Evolutionary conservation across 2,329 filamentous ascomycete genomes (phyloP), one percentile per base, ranked within the genome.

Genomic region (Fusarium sp.): DNA sequence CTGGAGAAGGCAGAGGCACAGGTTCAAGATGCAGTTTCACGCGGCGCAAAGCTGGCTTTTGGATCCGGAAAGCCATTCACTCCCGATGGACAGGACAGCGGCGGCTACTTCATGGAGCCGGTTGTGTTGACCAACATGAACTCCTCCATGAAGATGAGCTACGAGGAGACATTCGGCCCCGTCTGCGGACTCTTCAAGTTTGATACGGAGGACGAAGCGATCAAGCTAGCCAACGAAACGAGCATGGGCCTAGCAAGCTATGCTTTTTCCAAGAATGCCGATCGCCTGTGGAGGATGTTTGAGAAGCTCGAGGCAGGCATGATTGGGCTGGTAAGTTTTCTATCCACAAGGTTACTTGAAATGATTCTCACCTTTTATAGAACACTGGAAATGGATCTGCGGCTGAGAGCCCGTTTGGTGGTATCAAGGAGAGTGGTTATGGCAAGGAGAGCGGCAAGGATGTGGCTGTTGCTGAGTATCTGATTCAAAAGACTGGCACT

Each of bases 41-140:
- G 73, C 25, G 78, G 77, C 2, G 79, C 77, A 1, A 72, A 67
- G 48, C 54, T 81, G 7, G 68, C 54, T 37, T 35, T 58, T 4
- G 54, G 54, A 37, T 58, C 54, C 27, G 54, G 54, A 23, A 58
- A 58, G 20, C 35, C 54, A 25, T 58, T 39, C 34, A 6, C 23
- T 41, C 54, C 23, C 4, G 20, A 9, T 11, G 54, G 54, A 35
- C 54, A 16, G 6, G 32, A 9, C 6, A 25, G 35, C 20, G 10
- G 34, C 76, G 88, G 88, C 0, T 90, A 90, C 75, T 90, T 88
- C 80, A 87, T 90, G 82, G 87, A 89, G 74, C 78, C 83, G 23
- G 85, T 54, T 25, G 64, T 68, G 34, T 10, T 68, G 14, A 48
- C 61, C 23, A 45, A 65, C 10, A 61, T 61, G 61, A 30, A 41